Evolutionary conservation across 139 green algal genomes (phyloP), one percentile per base, ranked within the genome.

Genomic region (Diplosphaera chodatii): DNA sequence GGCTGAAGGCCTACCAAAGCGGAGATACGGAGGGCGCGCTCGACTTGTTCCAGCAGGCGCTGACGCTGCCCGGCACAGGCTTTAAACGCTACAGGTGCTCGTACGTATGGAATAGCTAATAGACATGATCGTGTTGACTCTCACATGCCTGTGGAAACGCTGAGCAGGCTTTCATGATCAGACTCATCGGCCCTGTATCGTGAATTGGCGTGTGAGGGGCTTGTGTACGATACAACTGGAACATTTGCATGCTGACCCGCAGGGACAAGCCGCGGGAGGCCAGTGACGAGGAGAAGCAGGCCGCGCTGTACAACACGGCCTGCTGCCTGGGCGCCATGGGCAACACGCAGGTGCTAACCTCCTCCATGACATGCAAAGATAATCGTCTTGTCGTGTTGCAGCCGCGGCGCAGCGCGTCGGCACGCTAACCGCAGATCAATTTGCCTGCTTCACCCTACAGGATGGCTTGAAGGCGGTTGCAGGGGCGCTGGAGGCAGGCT

Each of bases 301-400:
- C 89, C 2, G 82, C 84, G 4, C 77, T 95, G 33, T 95, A 90
- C 83, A 96, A 96, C 80, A 91, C 93, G 31, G 90, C 90, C 0
- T 96, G 90, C 78, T 94, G 88, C 75, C 40, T 67, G 13, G 69
- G 33, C 25, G 27, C 25, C 31, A 31, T 71, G 66, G 66, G 66
- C 10, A 40, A 71, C 66, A 63, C 31, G 8, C 30, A 40, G 48
- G 48, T 59, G n/a, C n/a, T n/a, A n/a, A n/a, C n/a, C n/a, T n/a
- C n/a, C n/a, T n/a, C n/a, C n/a, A n/a, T n/a, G n/a, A n/a, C n/a
- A n/a, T n/a, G n/a, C n/a, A n/a, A n/a, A n/a, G n/a, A n/a, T n/a
- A n/a, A n/a, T n/a, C n/a, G n/a, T n/a, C n/a, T n/a, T n/a, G n/a
- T n/a, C n/a, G n/a, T n/a, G n/a, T n/a, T n/a, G n/a, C n/a, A n/a